Base-by-base conservation (phyloP, 768 basidiomycete species). In the Paxillus involutus region DNA sequence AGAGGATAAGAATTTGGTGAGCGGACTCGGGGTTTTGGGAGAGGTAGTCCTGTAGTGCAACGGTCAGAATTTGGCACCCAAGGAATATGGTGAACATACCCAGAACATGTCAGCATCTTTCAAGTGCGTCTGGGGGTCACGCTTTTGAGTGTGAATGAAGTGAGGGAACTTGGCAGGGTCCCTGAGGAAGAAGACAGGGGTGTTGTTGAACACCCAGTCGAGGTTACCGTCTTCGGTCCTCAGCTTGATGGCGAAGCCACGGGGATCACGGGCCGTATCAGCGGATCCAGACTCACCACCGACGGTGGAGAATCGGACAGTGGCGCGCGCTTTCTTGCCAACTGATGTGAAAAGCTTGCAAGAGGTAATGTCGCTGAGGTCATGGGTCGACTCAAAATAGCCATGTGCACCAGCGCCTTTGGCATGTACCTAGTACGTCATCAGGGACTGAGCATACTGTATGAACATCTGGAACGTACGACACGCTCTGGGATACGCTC, bases 401-500 rank as follows among this genome's bases (percentile, higher is more conserved):
- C 96, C 96, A 64, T 98, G 94, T 32, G 93, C 94, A 59, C 91
- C 93, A 50, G 88, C 89, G 52, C 90, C 95, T 70, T 94, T 96
- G 58, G 93, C 92, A 66, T 94, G 94, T 49, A 94, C 83, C 88
- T 93, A 69, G 59, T 61, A 65, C 33, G 71, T 58, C 53, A 64
- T 66, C 57, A 78, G 60, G 12, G 44, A 11, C 8, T 6, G 52
- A 42, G n/a, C 16, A 19, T 39, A 46, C 44, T 6, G 6, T 2
- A 46, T 33, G 24, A 32, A 42, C 35, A 37, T 26, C 21, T 33
- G 16, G 13, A 40, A 77, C 83, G 60, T 71, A 87, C 93, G 59
- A 91, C 88, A 71, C 93, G 91, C 79, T 96, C 93, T 14, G 95
- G 96, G 65, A 98, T 96, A 69, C 96, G 89, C 73, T 97, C 94